These are phyloP conservation scores for Ophiostoma triangulosporum DNA, from an alignment of 2,329 filamentous ascomycete species.

Conservation along the genomic window DNA sequence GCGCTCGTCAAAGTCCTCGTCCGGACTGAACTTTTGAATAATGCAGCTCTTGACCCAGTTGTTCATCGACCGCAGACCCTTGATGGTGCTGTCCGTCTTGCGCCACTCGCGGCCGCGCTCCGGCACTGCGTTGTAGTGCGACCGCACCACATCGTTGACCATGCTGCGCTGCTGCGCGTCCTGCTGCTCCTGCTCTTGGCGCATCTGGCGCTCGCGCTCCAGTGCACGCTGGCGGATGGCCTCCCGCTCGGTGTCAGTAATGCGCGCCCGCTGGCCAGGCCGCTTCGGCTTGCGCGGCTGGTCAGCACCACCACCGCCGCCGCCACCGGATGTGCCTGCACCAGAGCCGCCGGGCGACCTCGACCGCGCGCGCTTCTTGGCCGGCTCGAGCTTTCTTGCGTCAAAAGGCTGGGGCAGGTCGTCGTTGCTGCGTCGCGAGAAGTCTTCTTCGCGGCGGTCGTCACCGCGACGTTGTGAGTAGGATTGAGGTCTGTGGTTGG, in stretches of 20 bases:
- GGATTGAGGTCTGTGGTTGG: neutral
- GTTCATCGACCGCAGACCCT: conserved; percentile 86
- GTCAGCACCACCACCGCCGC: conserved; percentile 19
- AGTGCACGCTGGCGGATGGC: conserved; percentile 47
- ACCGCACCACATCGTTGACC: conserved; percentile 72
- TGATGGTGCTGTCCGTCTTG: conserved; percentile 86
- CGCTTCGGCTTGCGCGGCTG: conserved; percentile 54
- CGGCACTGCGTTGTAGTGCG: conserved; percentile 93
- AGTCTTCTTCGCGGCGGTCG: conserved; percentile 7
- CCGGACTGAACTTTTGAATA: conserved; percentile 89
- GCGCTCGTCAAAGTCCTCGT: conserved; percentile 54
- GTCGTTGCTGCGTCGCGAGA: conserved; percentile 19
- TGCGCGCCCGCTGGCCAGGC: conserved; percentile 51
- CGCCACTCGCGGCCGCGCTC: conserved; percentile 91
- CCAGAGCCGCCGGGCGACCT: conserved; percentile 26
- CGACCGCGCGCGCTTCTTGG: conserved; percentile 44
- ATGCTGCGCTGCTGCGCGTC: conserved; percentile 35
- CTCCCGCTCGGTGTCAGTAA: conserved; percentile 53
- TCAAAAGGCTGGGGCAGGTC: conserved; percentile 48
- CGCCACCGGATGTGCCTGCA: neutral
- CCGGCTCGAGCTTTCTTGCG: conserved; percentile 42
- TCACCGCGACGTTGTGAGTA: neutral
- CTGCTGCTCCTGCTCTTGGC: conserved; percentile 24
- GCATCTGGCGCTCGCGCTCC: conserved; percentile 37
- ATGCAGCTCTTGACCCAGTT: conserved; percentile 98